Conservation (phyloP, 2,329 filamentous ascomycete species). For the Colletotrichum plurivorum region DNA sequence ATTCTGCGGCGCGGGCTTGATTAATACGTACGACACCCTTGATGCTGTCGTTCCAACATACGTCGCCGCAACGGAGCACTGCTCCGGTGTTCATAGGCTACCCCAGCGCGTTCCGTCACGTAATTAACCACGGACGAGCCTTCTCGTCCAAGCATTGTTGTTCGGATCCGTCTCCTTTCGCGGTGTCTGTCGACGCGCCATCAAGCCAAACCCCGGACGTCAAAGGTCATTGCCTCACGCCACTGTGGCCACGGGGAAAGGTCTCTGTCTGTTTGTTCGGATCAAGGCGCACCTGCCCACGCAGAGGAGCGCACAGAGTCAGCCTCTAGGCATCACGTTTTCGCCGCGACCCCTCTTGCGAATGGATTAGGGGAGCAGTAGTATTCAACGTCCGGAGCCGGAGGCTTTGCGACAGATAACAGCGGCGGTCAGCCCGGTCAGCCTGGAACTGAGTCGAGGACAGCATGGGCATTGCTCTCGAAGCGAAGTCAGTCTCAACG, state of each 20-base stretch:
- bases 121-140: conserved; percentile 22
- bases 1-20: conserved; percentile 6
- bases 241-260: too few relatives aligned
- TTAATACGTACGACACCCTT: conserved; percentile 4
- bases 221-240: too few relatives aligned
- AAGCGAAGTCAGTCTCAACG: not conserved
- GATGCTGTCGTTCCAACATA: not conserved
- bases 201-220: not conserved
- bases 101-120: conserved; percentile 20
- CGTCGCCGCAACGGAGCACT: conserved; percentile 9
- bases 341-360: conserved; percentile 6
- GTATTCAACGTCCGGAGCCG: not conserved
- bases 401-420: not conserved
- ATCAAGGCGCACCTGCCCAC: too few relatives aligned
- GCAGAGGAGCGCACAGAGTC: not conserved
- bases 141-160: conserved; percentile 8
- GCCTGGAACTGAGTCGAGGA: conserved; percentile 20
- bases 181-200: not conserved
- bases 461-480: not conserved
- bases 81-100: conserved; percentile 3
- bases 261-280: too few relatives aligned
- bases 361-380: not conserved
- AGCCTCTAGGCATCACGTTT: not conserved
- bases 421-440: conserved; percentile 28
- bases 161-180: not conserved